Evolutionary conservation across 306 rosid genomes (phyloP).

Genomic region (Citrullus amarus): DNA sequence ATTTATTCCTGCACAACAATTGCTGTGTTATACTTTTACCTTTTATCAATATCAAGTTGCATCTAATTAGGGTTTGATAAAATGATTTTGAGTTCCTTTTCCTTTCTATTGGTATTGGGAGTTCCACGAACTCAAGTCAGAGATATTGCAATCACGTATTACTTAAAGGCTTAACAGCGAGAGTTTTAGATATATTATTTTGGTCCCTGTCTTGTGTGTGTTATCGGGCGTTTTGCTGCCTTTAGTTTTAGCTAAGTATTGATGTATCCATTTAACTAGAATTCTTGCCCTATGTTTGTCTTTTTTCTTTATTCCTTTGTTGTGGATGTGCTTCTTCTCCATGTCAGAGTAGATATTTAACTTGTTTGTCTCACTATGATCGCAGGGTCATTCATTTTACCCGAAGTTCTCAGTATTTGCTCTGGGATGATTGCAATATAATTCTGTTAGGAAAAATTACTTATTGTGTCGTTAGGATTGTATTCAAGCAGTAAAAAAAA

Average conservation of each 20-base stretch:
- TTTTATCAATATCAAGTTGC: neutral
- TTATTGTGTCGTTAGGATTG: conserved; percentile 32
- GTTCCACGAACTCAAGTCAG: neutral
- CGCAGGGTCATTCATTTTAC: conserved; percentile 77
- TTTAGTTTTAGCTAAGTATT: neutral
- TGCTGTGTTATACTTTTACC: neutral
- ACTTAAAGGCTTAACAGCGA: neutral
- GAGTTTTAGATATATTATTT: neutral
- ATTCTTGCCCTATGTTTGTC: neutral
- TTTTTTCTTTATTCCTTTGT: neutral
- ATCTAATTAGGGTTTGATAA: neutral
- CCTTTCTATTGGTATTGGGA: neutral
- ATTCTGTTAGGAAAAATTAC: conserved; percentile 37
- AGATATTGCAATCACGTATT: neutral
- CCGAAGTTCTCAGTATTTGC: conserved; percentile 43
- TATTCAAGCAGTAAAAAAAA: conserved; percentile 5
- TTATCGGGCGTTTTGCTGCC: neutral
- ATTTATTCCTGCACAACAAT: neutral
- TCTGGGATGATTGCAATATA: conserved; percentile 49
- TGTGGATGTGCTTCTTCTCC: conserved; percentile 25
- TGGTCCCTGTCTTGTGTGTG: neutral
- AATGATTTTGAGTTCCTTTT: neutral
- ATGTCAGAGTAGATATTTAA: conserved; percentile 48
- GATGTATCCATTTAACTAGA: neutral
- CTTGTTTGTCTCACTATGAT: conserved; percentile 60